Base-by-base conservation (phyloP, 139 green algal genomes). In the Desmodesmus armatus region DNA sequence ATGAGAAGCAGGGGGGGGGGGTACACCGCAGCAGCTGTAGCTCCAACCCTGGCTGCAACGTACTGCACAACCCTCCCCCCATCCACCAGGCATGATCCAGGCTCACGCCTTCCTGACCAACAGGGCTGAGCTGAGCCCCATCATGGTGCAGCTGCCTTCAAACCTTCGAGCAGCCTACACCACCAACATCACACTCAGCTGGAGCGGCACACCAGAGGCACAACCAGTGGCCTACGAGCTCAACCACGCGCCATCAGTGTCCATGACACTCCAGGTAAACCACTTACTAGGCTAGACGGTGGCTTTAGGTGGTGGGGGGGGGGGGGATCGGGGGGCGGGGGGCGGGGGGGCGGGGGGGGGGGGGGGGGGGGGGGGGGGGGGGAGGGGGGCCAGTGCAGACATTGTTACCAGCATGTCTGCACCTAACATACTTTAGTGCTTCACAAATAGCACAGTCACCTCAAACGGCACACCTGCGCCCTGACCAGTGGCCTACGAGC, bases 191-290 rank as follows among this genome's bases (percentile, higher is more conserved):
- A 58, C 2, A 21, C 69, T 77, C 4, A 35, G 9, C 5, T 77
- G 69, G 69, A 23, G 53, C 23, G 39, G 33, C 21, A 19, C 69
- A 51, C 19, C 39, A 51, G 23, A 39, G 33, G 69, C 69, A 27
- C 39, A 9, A 2, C 2, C 21, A 5, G 69, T 77, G 5, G 23
- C 69, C 21, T 77, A 77, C 69, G 44, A 35, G 2, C 23, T 77
- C 23, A 37, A 37, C 2, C 69, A 77, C 40, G 39, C 27, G 69
- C 69, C 69, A 39, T 35, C 69, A 35, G 69, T 39, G 19, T 37
- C 40, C 21, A 77, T 77, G 23, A 77, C 69, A 15, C 39, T 77
- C n/a, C n/a, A n/a, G n/a, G n/a, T n/a, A n/a, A n/a, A n/a, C n/a
- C n/a, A n/a, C n/a, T n/a, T n/a, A n/a, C n/a, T n/a, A n/a, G n/a